These are phyloP conservation scores for Fusarium goolgardi DNA, from an alignment of 2,329 filamentous ascomycete genomes.

Conservation along the genomic window DNA sequence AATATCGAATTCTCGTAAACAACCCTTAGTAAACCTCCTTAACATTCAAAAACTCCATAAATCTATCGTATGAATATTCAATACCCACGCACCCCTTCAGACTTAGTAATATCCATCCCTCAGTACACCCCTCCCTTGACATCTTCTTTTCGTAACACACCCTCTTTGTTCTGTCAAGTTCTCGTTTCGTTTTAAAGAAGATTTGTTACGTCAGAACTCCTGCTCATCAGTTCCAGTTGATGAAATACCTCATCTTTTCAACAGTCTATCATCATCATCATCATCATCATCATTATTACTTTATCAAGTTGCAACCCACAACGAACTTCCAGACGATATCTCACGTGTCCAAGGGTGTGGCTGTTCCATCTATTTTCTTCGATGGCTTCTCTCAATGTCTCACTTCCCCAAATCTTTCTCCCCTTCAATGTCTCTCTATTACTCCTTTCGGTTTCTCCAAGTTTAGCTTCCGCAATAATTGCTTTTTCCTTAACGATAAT, in stretches of 20 bases:
- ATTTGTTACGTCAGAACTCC: constrained; percentile 11
- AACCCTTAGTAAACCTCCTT: constrained; percentile 22
- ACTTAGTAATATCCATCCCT: constrained; percentile 21
- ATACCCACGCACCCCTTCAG: constrained; percentile 34
- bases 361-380: constrained; percentile 22
- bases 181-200: constrained; percentile 2
- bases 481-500: constrained; percentile 15
- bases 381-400: constrained; percentile 33
- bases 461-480: constrained; percentile 27
- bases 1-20: constrained; percentile 20
- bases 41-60: constrained; percentile 17
- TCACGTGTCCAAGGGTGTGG: constrained; percentile 13
- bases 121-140: constrained; percentile 35
- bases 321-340: not conserved
- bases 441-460: constrained; percentile 23
- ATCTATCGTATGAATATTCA: constrained; percentile 41
- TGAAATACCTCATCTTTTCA: not conserved
- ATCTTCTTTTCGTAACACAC: constrained; percentile 8
- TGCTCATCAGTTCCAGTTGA: constrained; percentile 1
- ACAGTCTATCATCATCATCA: not conserved
- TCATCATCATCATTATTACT: not conserved
- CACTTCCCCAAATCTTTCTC: constrained; percentile 29
- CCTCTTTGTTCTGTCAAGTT: constrained; percentile 8
- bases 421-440: constrained; percentile 27
- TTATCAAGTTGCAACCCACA: not conserved